These are phyloP conservation scores for Aspergillus amoenus DNA, from an alignment of 2,329 filamentous ascomycete genomes.

Conservation along the genomic window DNA sequence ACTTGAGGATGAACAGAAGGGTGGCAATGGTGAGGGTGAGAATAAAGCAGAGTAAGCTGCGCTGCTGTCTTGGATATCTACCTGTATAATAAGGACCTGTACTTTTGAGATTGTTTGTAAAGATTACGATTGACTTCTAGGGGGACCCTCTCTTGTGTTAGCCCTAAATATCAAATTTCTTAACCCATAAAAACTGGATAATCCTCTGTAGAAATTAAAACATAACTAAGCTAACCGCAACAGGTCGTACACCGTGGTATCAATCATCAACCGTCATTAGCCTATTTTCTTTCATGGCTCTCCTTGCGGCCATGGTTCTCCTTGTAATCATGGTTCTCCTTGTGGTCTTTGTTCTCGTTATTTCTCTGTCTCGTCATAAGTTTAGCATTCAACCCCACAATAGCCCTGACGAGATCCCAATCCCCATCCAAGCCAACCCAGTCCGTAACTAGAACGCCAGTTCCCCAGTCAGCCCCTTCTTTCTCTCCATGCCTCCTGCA, in stretches of 20 bases:
- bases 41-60: conserved; percentile 33
- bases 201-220: not conserved
- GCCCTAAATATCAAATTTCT: not conserved
- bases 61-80: conserved; percentile 17
- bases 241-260: not conserved
- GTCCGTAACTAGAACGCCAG: conserved; percentile 88
- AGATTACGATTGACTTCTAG: conserved; percentile 19
- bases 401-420: conserved; percentile 85
- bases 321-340: not conserved
- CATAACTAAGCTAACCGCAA: not conserved
- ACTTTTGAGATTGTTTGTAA: conserved; percentile 18
- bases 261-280: not conserved
- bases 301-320: not conserved
- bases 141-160: conserved; percentile 1
- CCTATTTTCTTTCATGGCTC: not conserved
- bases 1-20: conserved; percentile 69
- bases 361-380: conserved; percentile 39
- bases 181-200: not conserved
- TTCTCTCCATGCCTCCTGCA: conserved; percentile 53
- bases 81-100: conserved; percentile 39
- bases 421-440: conserved; percentile 86
- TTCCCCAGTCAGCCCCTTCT: conserved; percentile 67
- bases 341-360: conserved; percentile 1
- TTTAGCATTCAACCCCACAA: conserved; percentile 86
- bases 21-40: conserved; percentile 25